phyloP scores from a whole-genome alignment of 495 filamentous ascomycete species.

The Apiosordaria backusii region DNA sequence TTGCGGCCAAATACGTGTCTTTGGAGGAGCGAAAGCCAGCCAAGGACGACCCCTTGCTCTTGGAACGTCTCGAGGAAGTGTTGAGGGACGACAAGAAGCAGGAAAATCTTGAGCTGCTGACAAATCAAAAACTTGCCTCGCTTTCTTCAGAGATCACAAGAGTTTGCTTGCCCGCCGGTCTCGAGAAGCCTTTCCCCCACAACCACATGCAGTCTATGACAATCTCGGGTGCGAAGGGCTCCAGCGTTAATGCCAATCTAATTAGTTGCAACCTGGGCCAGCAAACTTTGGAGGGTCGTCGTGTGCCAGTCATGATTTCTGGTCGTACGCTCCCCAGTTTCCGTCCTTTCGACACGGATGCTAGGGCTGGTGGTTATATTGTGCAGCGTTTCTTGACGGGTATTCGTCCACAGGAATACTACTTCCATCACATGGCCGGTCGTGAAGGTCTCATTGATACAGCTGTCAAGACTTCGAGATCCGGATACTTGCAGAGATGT shows the following conservation, averaged over 20 bases:
- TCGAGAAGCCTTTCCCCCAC: constrained; percentile 87
- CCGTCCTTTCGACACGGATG: constrained; percentile 81
- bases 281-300: constrained; percentile 89
- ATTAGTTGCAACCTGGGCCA: constrained; percentile 98
- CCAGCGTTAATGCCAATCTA: constrained; percentile 86
- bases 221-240: constrained; percentile 91
- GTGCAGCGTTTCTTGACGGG: constrained; percentile 97
- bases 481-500: constrained; percentile 95
- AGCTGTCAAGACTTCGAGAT: constrained; percentile 95
- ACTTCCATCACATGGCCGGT: constrained; percentile 99
- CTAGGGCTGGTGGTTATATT: constrained; percentile 91
- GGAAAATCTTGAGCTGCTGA: constrained; percentile 76
- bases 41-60: constrained; percentile 64
- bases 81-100: constrained; percentile 88
- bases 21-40: constrained; percentile 58
- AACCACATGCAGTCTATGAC: constrained; percentile 99
- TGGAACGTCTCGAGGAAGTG: constrained; percentile 79
- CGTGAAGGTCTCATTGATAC: constrained; percentile 99
- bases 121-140: constrained; percentile 63
- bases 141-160: constrained; percentile 77
- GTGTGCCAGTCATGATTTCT: constrained; percentile 96
- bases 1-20: constrained; percentile 89
- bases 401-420: constrained; percentile 95
- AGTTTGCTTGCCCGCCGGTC: constrained; percentile 72
- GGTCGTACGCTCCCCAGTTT: constrained; percentile 96